Conservation (phyloP, 2,329 filamentous ascomycete species). For the Pyricularia pennisetigena region DNA sequence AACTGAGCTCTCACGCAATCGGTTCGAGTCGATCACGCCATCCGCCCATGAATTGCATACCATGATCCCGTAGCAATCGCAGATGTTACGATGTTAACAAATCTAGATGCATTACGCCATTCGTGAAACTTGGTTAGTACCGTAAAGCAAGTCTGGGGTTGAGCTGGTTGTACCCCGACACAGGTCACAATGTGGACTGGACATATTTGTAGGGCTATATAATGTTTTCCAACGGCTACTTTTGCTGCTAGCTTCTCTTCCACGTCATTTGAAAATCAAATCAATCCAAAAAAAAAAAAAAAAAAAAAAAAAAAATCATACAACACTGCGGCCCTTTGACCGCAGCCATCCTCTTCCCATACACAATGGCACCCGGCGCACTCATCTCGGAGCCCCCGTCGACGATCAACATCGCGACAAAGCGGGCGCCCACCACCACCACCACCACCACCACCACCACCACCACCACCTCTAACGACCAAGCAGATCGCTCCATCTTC, state of each 20-base stretch:
- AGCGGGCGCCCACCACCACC: conserved; percentile 6
- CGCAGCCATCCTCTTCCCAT: background rate
- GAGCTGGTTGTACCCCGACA: background rate
- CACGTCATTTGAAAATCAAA: background rate
- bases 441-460: conserved; percentile 2
- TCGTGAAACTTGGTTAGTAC: background rate
- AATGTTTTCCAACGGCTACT: background rate
- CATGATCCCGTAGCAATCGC: background rate
- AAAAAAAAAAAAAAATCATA: too few relatives aligned
- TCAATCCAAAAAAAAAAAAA: too few relatives aligned
- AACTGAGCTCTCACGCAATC: conserved; percentile 3
- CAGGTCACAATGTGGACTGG: background rate
- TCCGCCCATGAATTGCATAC: background rate
- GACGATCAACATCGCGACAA: conserved; percentile 5
- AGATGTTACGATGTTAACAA: background rate
- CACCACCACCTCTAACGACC: conserved; percentile 14
- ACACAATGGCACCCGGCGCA: conserved; percentile 16
- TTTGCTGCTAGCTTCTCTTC: background rate
- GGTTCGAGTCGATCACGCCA: conserved; percentile 3
- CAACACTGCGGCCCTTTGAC: background rate
- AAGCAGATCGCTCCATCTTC: conserved; percentile 27
- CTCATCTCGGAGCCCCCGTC: conserved; percentile 12
- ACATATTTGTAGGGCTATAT: background rate
- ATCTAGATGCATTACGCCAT: background rate
- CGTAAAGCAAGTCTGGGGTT: background rate